These are phyloP conservation scores for Cornus suecica DNA, from an alignment of 148 eudicot genomes.

Conservation along the genomic window DNA sequence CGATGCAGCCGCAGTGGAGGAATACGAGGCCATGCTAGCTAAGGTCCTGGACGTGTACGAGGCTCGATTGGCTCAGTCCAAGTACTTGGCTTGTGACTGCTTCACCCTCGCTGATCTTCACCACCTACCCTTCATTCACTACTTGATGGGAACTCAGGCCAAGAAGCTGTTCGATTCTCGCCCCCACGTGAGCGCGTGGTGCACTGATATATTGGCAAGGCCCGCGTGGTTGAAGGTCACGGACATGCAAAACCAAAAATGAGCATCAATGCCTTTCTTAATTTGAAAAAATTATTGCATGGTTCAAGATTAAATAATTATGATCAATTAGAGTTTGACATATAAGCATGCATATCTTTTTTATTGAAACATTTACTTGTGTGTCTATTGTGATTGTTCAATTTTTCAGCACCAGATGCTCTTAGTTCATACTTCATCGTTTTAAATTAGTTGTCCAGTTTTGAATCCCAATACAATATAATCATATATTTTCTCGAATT, in stretches of 20 bases:
- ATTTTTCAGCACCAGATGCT: too few species aligned
- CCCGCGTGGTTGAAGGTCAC: slow-evolving; percentile 56
- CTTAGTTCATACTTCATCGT: too few species aligned
- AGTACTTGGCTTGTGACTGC: slow-evolving; percentile 63
- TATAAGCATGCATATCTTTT: too few species aligned
- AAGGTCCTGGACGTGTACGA: slow-evolving; percentile 68
- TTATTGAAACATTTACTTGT: too few species aligned
- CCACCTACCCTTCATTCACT: slow-evolving; percentile 46
- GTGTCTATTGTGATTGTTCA: too few species aligned
- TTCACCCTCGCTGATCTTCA: slow-evolving; percentile 65
- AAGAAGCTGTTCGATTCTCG: slow-evolving; percentile 41
- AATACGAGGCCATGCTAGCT: slow-evolving; percentile 37
- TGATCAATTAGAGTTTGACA: too few species aligned
- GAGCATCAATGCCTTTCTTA: too few species aligned
- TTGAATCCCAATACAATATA: too few species aligned
- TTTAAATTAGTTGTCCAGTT: too few species aligned
- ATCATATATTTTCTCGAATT: too few species aligned
- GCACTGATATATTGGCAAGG: slow-evolving; percentile 56
- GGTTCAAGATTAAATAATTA: too few species aligned
- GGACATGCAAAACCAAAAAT: slow-evolving; percentile 21
- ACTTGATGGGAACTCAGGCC: slow-evolving; percentile 32
- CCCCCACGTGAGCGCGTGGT: slow-evolving; percentile 55
- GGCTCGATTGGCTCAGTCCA: slow-evolving; percentile 44
- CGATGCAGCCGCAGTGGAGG: slow-evolving; percentile 36
- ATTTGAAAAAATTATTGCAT: too few species aligned